These are phyloP conservation scores for Claviceps citrina DNA, from an alignment of 2,329 filamentous ascomycete genomes.

Conservation along the genomic window DNA sequence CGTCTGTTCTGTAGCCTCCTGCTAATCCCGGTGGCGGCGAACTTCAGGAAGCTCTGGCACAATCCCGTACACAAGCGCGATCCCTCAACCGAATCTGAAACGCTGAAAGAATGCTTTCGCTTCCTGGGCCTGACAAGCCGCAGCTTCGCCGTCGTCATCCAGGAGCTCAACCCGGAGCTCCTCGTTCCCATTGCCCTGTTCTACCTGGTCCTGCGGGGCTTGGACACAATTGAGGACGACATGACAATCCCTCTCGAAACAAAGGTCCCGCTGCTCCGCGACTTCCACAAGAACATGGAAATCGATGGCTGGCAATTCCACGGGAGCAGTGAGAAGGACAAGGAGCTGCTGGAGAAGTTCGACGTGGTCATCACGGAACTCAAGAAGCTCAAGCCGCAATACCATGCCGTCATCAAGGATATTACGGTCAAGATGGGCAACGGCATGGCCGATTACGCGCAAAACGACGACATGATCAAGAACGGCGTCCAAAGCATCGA, in stretches of 20 bases:
- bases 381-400: slow-evolving; percentile 71
- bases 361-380: slow-evolving; percentile 75
- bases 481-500: slow-evolving; percentile 68
- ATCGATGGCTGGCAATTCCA: slow-evolving; percentile 81
- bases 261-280: slow-evolving; percentile 74
- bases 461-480: slow-evolving; percentile 66
- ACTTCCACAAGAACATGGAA: slow-evolving; percentile 66
- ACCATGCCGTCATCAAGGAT: slow-evolving; percentile 77
- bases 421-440: slow-evolving; percentile 93
- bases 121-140: slow-evolving; percentile 79
- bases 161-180: slow-evolving; percentile 89
- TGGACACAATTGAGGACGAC: slow-evolving; percentile 98
- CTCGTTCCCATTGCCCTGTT: slow-evolving; percentile 80
- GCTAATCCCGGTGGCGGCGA: background rate
- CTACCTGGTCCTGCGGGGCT: slow-evolving; percentile 78
- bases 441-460: slow-evolving; percentile 91
- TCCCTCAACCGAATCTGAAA: slow-evolving; percentile 54
- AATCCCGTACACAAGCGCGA: slow-evolving; percentile 80
- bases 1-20: background rate
- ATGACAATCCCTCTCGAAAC: slow-evolving; percentile 71
- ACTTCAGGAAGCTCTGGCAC: slow-evolving; percentile 81
- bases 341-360: slow-evolving; percentile 83
- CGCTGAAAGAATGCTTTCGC: slow-evolving; percentile 69
- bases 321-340: slow-evolving; percentile 86
- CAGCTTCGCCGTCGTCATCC: slow-evolving; percentile 83